Base-by-base conservation (phyloP, 441 rosid genomes). In the Erodium moschatum region DNA sequence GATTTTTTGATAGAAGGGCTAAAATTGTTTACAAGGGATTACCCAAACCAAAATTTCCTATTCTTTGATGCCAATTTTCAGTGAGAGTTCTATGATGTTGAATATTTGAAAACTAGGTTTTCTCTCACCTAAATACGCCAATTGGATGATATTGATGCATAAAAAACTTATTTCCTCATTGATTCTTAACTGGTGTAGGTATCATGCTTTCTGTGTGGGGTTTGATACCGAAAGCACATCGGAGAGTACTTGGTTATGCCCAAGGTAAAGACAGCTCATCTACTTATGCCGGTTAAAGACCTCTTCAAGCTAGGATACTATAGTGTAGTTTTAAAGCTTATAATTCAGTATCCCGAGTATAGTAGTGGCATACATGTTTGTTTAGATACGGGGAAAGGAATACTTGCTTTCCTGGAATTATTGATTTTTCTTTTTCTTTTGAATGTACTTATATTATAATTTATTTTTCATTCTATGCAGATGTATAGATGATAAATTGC, bases 161-260 rank as follows among this genome's bases (percentile, higher is more conserved):
- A 27, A 71, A 44, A 15, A 33, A 42, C 21, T 64, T 73, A 31
- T 66, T 72, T 69, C 66, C 71, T 80, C 64, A 69, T 72, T 68
- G 63, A 75, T 74, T 70, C 62, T 61, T 74, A 64, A 40, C 67
- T 75, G 69, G 70, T 66, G 54, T 82, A 94, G 99, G 99, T 94
- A 89, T 83, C 99, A 94, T 85, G 99, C 97, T 66, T 75, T 85
- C 73, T 94, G 99, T 74, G 99, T 94, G 73, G 97, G 96, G 38
- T 94, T 94, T 85, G 94, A 94, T 84, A 74, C 90, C 20, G 96
- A 91, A 79, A 76, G 79, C 66, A 80, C 94, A 70, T 80, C 85
- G 69, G 99, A 94, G 76, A 90, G 86, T 79, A 81, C 96, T 66
- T 94, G 99, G 99, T 76, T 86, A 76, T 94, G 99, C 79, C 99